Evolutionary conservation across 1,284 basidiomycete species (phyloP), one percentile per base, ranked within the genome.

Genomic region (Cutaneotrichosporon dermatis): DNA sequence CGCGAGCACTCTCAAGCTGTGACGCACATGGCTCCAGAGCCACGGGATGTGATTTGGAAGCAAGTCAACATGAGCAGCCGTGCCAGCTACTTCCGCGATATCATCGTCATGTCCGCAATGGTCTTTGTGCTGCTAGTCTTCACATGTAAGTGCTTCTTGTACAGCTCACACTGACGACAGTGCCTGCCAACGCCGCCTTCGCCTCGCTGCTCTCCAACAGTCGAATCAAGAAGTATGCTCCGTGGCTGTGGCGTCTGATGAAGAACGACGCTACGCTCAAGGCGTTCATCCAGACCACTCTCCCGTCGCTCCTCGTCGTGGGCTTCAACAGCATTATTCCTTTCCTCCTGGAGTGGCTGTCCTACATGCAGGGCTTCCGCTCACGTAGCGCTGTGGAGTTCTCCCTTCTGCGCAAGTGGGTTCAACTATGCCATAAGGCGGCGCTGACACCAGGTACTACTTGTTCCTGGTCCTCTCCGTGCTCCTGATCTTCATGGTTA

Each of bases 401-500:
- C 72, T 93, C 92, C 0, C 79, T 98, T 45, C 78, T 98, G 73
- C 90, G 89, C 69, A 98, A 97, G 90, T 94, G 61, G 60, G 84
- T 15, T 7, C 33, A 25, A 25, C 25, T 25, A 3, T n/a, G 37
- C 39, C 46, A 37, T 15, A 8, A 42, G 12, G n/a, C 11, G 13
- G 10, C 53, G 33, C 57, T 54, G 54, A 63, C 45, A n/a, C 8
- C 67, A 93, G 90, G 83, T 93, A 96, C 74, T 92, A 96, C 71
- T 81, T 99, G 48, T 97, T 97, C 80, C 83, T 99, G 0, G 83
- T 99, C 60, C 82, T 93, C 75, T 94, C 94, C 66, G 94, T 97
- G 46, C 88, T 99, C 37, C 96, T 98, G 78, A 92, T 97, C 66
- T 97, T 97, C 80, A 83, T 98, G 10, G 80, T 95, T 49, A 90